Evolutionary conservation across 2,329 filamentous ascomycete genomes (phyloP).

Genomic region (Chaetothyriales sp.): DNA sequence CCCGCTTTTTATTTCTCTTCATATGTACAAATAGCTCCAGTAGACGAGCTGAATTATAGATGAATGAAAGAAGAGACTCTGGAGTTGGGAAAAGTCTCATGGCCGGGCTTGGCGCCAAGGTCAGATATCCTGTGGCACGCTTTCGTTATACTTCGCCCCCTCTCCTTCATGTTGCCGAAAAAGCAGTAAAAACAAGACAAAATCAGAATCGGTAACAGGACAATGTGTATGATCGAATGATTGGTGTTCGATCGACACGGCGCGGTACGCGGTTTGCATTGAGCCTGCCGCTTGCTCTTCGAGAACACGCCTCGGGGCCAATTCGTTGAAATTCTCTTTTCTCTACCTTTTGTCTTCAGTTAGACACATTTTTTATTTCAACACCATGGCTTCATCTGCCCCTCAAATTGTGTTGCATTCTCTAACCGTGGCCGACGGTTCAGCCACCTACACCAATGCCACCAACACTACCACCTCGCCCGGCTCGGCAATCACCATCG

Average conservation of each 20-base stretch:
- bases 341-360: no score
- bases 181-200: not conserved
- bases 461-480: conserved; percentile 20
- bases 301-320: not conserved
- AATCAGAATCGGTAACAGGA: not conserved
- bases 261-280: not conserved
- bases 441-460: conserved; percentile 11
- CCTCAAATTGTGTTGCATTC: conserved; percentile 12
- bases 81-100: no score
- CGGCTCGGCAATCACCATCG: conserved; percentile 62
- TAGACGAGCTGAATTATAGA: not conserved
- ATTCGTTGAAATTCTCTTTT: not conserved
- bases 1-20: no score
- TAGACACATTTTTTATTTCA: not conserved
- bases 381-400: not conserved
- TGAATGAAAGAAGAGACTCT: no score
- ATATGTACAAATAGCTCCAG: not conserved
- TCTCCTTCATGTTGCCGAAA: not conserved
- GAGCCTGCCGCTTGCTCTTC: not conserved
- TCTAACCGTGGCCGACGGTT: conserved; percentile 13
- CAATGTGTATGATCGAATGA: not conserved
- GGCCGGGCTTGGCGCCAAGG: not conserved
- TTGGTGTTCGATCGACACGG: not conserved
- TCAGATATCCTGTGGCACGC: no score
- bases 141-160: no score